A percentile compares a stretch with the other conserved stretches of the same genome.
Conservation (phyloP, 2,329 filamentous ascomycete species). For the Hansfordia pulvinata region DNA sequence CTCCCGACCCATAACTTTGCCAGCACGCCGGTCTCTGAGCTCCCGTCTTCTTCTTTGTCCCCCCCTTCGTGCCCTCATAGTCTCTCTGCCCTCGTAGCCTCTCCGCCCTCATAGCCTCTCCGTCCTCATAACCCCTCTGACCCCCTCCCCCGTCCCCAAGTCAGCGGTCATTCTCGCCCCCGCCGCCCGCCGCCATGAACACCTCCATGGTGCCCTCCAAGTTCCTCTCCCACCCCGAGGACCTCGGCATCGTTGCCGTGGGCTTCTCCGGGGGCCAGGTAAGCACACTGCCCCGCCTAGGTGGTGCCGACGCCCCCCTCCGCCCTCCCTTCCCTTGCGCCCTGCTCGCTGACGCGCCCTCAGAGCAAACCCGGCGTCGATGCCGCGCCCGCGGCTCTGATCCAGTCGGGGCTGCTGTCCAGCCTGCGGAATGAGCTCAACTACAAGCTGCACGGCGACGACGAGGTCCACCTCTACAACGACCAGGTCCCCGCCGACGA, state of each 20-base stretch:
- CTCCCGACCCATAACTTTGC: no score
- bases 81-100: no score
- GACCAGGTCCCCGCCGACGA: constrained; percentile 60
- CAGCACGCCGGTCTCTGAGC: no score
- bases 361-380: constrained; percentile 82
- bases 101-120: no score
- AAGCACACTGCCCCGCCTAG: constrained; percentile 17
- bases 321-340: constrained; percentile 6
- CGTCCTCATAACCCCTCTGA: no score
- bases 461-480: constrained; percentile 67
- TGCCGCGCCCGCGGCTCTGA: constrained; percentile 76
- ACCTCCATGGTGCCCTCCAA: constrained; percentile 45
- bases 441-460: constrained; percentile 78
- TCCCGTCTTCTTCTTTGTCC: no score
- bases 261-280: constrained; percentile 96
- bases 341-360: no score
- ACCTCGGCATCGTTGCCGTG: constrained; percentile 86
- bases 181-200: constrained; percentile 23
- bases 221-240: constrained; percentile 66
- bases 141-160: no score
- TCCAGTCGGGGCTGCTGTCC: constrained; percentile 72
- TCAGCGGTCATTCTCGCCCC: background rate
- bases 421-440: constrained; percentile 76
- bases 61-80: no score
- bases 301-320: background rate